Evolutionary conservation across 2,329 filamentous ascomycete genomes (phyloP).

Genomic region (Aspergillus cejpii): DNA sequence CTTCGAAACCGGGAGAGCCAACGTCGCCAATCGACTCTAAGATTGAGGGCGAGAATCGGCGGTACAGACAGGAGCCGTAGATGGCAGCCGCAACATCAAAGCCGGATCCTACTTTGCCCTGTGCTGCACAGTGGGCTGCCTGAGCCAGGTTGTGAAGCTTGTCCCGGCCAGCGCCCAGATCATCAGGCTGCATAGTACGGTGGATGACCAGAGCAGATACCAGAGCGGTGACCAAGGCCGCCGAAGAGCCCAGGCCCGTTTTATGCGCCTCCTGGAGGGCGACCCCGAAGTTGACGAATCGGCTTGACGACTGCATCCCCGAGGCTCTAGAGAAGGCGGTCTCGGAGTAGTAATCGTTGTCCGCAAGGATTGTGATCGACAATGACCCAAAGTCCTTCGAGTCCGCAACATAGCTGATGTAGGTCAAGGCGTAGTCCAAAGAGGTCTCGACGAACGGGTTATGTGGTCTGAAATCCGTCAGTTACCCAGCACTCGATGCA

Average conservation of each 20-base stretch:
- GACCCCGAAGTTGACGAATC: slow-evolving; percentile 73
- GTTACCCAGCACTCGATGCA: not conserved
- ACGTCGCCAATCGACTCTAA: slow-evolving; percentile 62
- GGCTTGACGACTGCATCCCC: slow-evolving; percentile 26
- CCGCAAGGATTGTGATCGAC: slow-evolving; percentile 79
- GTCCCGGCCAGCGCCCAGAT: slow-evolving; percentile 47
- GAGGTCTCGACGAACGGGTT: slow-evolving; percentile 94
- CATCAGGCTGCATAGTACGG: slow-evolving; percentile 39
- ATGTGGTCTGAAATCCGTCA: slow-evolving; percentile 40
- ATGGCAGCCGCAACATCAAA: slow-evolving; percentile 94
- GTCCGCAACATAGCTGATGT: slow-evolving; percentile 52
- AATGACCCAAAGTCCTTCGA: slow-evolving; percentile 56
- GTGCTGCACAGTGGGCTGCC: slow-evolving; percentile 86
- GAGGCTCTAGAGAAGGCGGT: slow-evolving; percentile 41
- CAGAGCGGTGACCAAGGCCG: slow-evolving; percentile 84
- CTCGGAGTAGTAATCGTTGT: slow-evolving; percentile 94
- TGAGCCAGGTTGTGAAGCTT: slow-evolving; percentile 89
- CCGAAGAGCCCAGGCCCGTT: slow-evolving; percentile 90
- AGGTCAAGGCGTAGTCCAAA: slow-evolving; percentile 78
- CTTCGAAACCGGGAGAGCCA: slow-evolving; percentile 60
- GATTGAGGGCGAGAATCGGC: slow-evolving; percentile 78
- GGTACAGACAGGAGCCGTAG: slow-evolving; percentile 84
- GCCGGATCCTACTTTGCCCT: slow-evolving; percentile 92
- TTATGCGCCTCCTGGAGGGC: slow-evolving; percentile 77
- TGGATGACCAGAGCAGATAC: slow-evolving; percentile 48